These are phyloP conservation scores for Crassisporium funariophilum DNA, from an alignment of 768 basidiomycete genomes.

Conservation along the genomic window DNA sequence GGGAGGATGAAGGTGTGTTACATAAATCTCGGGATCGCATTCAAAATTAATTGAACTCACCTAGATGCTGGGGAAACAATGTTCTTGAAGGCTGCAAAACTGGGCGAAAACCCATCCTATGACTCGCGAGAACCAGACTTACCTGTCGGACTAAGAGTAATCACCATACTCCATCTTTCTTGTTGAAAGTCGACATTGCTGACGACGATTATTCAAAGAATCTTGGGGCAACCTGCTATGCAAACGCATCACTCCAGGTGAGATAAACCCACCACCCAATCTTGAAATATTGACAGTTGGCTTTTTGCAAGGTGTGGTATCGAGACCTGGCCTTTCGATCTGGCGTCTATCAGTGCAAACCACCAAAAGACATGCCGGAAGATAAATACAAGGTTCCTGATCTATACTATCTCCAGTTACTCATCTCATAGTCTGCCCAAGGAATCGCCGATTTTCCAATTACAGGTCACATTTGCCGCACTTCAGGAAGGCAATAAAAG, in stretches of 20 bases:
- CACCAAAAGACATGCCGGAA: conserved; percentile 48
- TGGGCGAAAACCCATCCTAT: conserved; percentile 58
- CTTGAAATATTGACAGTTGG: conserved; percentile 1
- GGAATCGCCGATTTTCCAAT: conserved; percentile 79
- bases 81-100: conserved; percentile 52
- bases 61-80: conserved; percentile 50
- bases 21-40: conserved; percentile 9
- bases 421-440: conserved; percentile 23
- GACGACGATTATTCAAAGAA: conserved; percentile 63
- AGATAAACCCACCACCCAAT: conserved; percentile 8
- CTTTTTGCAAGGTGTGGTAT: conserved; percentile 77
- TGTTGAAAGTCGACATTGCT: background rate
- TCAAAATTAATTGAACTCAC: conserved; percentile 3
- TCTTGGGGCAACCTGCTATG: conserved; percentile 96
- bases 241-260: conserved; percentile 92
- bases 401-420: background rate
- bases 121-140: conserved; percentile 50
- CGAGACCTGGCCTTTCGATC: conserved; percentile 79
- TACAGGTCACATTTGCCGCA: conserved; percentile 82
- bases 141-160: conserved; percentile 81
- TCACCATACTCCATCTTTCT: background rate
- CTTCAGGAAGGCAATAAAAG: conserved; percentile 71
- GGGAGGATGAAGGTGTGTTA: conserved; percentile 69
- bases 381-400: conserved; percentile 39
- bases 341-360: conserved; percentile 80